Conservation (phyloP, 2,329 filamentous ascomycete species). For the Ophiostoma fasciatum region DNA sequence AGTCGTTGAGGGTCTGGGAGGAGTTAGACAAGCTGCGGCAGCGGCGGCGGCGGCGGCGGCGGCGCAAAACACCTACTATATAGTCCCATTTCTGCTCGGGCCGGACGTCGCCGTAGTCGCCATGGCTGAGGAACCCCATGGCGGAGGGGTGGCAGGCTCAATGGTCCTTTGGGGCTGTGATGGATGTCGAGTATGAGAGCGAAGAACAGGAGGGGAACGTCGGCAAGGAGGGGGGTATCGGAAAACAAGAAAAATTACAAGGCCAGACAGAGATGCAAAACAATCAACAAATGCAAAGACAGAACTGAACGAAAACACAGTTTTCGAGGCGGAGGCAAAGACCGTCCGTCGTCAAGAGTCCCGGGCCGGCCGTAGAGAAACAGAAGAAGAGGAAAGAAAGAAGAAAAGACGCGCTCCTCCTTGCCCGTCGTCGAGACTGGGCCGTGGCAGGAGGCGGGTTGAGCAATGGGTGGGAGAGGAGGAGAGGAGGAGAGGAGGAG, state of each 20-base stretch:
- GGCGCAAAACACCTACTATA: conserved; percentile 46
- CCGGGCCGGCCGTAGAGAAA: neutral
- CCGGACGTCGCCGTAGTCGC: conserved; percentile 47
- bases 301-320: neutral
- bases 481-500: conserved; percentile 1
- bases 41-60: neutral
- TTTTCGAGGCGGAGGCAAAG: neutral
- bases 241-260: no score
- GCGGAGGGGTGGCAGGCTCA: conserved; percentile 19
- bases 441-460: no score
- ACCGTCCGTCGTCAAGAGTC: neutral
- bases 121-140: conserved; percentile 53
- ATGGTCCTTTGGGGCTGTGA: no score
- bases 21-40: neutral
- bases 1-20: conserved; percentile 46
- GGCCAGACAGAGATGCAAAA: no score
- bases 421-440: no score
- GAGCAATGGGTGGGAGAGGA: neutral
- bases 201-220: no score
- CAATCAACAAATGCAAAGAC: neutral
- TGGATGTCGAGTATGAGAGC: no score
- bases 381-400: neutral
- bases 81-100: conserved; percentile 93
- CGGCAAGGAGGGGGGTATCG: no score
- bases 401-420: no score